phyloP scores from a whole-genome alignment of 139 green algal genomes.

The Deuterostichococcus epilithicus region DNA sequence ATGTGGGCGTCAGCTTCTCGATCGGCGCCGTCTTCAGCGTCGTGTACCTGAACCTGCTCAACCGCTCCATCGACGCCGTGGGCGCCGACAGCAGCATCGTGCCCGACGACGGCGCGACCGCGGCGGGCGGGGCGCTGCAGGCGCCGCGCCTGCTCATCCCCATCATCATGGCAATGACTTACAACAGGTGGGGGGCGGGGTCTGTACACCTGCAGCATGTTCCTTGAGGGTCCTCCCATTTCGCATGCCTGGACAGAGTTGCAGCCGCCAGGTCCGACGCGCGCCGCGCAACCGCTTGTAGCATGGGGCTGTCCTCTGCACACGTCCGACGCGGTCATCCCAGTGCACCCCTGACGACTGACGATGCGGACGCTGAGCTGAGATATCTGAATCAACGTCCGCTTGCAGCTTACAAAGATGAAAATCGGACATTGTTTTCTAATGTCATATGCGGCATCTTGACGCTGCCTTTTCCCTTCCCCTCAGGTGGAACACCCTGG shows the following conservation, averaged over 20 bases:
- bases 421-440: background rate
- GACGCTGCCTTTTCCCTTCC: background rate
- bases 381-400: background rate
- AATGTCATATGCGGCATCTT: slow-evolving; percentile 2
- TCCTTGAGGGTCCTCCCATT: no score
- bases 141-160: slow-evolving; percentile 86
- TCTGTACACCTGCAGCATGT: no score
- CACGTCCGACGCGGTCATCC: no score
- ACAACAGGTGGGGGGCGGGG: slow-evolving; percentile 83
- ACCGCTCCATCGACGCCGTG: slow-evolving; percentile 68
- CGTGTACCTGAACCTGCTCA: slow-evolving; percentile 82
- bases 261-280: no score
- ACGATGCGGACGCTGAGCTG: no score
- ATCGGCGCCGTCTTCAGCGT: slow-evolving; percentile 74
- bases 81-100: slow-evolving; percentile 15
- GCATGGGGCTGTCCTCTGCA: no score
- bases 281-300: no score
- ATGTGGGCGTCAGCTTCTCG: slow-evolving; percentile 72
- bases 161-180: slow-evolving; percentile 74
- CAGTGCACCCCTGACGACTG: slow-evolving; percentile 12
- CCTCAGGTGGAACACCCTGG: slow-evolving; percentile 61
- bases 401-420: background rate
- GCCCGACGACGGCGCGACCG: background rate
- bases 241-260: no score
- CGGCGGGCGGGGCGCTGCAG: slow-evolving; percentile 33